These are phyloP conservation scores for Talaromyces sp. DNA, from an alignment of 2,329 filamentous ascomycete species.

Conservation along the genomic window DNA sequence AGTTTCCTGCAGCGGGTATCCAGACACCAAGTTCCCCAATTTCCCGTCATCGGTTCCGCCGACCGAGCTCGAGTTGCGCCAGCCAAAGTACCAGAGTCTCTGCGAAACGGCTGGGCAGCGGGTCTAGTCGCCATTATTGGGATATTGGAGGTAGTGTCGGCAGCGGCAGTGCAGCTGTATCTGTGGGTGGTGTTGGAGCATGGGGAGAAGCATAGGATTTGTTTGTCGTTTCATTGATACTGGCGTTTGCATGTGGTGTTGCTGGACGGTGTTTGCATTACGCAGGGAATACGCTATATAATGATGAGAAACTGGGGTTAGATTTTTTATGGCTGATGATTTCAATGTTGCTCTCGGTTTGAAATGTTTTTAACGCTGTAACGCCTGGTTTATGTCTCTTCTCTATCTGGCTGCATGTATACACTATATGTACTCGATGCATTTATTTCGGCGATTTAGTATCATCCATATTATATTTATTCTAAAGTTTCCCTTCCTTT, in stretches of 20 bases:
- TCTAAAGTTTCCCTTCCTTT: not conserved
- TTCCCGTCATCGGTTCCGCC: constrained; percentile 40
- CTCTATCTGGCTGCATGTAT: not conserved
- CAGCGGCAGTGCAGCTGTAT: constrained; percentile 65
- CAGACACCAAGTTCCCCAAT: constrained; percentile 24
- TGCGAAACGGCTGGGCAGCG: constrained; percentile 57
- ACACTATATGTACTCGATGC: not conserved
- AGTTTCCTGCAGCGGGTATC: constrained; percentile 12
- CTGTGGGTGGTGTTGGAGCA: constrained; percentile 64
- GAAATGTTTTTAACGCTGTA: not conserved
- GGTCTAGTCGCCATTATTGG: constrained; percentile 83
- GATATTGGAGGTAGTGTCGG: constrained; percentile 77
- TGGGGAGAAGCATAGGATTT: constrained; percentile 62
- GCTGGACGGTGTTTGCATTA: not conserved
- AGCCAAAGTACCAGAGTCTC: constrained; percentile 80
- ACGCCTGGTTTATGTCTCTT: not conserved
- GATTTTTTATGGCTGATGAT: not conserved
- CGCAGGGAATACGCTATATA: not conserved
- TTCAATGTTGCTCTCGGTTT: not conserved
- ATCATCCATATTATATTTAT: not conserved
- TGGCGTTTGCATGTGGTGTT: not conserved
- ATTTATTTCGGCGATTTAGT: not conserved
- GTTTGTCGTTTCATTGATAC: not conserved
- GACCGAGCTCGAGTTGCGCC: constrained; percentile 64
- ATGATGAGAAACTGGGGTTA: not conserved